Evolutionary conservation across 176 grass and related monocot species (phyloP).

Genomic region (Cenchrus purpureus): DNA sequence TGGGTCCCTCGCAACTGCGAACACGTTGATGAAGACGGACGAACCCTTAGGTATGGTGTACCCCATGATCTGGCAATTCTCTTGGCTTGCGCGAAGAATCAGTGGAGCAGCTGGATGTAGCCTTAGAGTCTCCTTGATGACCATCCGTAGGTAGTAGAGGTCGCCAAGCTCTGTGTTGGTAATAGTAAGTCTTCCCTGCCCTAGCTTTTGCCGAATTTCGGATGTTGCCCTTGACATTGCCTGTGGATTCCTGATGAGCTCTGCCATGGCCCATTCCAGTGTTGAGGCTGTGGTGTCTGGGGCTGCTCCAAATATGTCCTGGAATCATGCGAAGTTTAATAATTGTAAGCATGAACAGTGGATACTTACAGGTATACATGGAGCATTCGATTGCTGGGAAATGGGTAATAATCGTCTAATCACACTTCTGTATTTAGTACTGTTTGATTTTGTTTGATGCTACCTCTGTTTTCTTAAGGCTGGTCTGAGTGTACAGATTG

Average conservation of each 20-base stretch:
- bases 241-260: constrained; percentile 28
- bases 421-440: background rate
- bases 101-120: constrained; percentile 39
- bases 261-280: constrained; percentile 42
- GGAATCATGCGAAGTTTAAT: background rate
- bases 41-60: constrained; percentile 41
- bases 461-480: too few relatives aligned
- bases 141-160: constrained; percentile 31
- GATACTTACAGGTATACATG: too few relatives aligned
- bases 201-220: constrained; percentile 12
- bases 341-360: background rate
- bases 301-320: constrained; percentile 42
- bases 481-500: background rate
- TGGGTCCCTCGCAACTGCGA: constrained; percentile 41
- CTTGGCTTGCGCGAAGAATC: constrained; percentile 27
- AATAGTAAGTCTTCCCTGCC: background rate
- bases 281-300: constrained; percentile 23
- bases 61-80: constrained; percentile 36
- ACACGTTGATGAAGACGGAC: constrained; percentile 22
- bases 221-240: constrained; percentile 14
- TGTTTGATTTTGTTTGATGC: background rate
- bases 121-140: constrained; percentile 48
- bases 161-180: background rate
- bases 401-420: background rate
- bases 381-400: background rate